Percentiles rank a stretch among this genome's conserved stretches.
Evolutionary conservation across 306 rosid species (phyloP).

Genomic region (Fragaria vesca): DNA sequence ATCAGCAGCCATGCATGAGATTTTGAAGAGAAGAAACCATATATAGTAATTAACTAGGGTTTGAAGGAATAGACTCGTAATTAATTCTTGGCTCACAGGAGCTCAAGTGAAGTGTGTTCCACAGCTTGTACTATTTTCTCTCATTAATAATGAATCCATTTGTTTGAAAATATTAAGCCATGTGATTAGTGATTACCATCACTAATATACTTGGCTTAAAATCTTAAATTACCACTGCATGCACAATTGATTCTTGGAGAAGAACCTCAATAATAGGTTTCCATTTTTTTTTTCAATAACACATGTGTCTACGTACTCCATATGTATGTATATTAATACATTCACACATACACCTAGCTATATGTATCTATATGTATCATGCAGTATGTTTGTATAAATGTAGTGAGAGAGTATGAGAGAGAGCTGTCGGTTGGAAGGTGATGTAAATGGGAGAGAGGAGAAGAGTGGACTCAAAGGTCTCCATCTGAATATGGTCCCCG

Average conservation of each 20-base stretch:
- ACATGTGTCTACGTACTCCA: background rate
- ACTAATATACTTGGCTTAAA: background rate
- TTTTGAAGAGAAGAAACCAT: background rate
- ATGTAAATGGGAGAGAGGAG: slow-evolving; percentile 25
- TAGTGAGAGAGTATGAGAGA: slow-evolving; percentile 1
- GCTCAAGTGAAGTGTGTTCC: background rate
- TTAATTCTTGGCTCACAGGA: background rate
- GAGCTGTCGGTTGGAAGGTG: slow-evolving; percentile 37
- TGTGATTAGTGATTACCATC: background rate
- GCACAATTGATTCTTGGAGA: background rate
- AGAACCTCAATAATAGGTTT: background rate
- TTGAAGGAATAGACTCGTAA: background rate
- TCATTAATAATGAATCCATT: background rate
- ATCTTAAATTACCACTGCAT: background rate
- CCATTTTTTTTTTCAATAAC: background rate
- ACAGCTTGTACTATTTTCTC: background rate
- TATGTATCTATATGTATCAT: background rate
- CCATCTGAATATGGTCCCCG: slow-evolving; percentile 53
- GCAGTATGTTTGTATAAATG: background rate
- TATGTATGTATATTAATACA: background rate
- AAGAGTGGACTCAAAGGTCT: slow-evolving; percentile 52
- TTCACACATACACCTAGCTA: background rate
- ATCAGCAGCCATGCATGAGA: background rate
- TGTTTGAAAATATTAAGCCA: background rate
- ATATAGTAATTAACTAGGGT: background rate